These are phyloP conservation scores for Neonectria neomacrospora DNA, from an alignment of 2,329 filamentous ascomycete species.

Conservation along the genomic window DNA sequence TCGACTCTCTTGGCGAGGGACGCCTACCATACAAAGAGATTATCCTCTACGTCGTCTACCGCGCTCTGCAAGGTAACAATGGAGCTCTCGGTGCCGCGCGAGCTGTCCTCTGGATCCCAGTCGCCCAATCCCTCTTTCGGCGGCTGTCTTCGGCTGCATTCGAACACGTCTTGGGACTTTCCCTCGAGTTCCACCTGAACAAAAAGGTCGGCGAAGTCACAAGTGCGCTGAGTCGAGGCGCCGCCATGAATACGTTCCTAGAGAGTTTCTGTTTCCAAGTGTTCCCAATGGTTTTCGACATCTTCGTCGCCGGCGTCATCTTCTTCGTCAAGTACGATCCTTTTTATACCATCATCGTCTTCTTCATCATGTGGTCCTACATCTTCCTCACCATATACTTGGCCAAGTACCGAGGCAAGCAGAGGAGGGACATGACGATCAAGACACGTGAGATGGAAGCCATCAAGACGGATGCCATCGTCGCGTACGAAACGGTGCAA, in stretches of 20 bases:
- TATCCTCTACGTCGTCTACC: constrained; percentile 56
- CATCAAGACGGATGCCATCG: constrained; percentile 59
- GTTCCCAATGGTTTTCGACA: constrained; percentile 62
- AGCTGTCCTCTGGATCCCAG: constrained; percentile 60
- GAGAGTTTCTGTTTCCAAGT: constrained; percentile 61
- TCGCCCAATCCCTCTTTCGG: constrained; percentile 57
- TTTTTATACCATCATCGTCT: constrained; percentile 60
- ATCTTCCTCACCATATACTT: constrained; percentile 63
- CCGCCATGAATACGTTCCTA: constrained; percentile 60
- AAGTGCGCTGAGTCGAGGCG: constrained; percentile 60
- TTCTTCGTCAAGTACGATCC: constrained; percentile 59
- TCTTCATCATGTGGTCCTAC: constrained; percentile 61
- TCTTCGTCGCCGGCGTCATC: constrained; percentile 59
- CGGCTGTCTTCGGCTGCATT: constrained; percentile 58
- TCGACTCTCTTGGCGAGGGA: constrained; percentile 54
- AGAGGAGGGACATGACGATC: constrained; percentile 57
- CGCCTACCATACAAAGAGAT: constrained; percentile 56
- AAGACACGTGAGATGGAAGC: constrained; percentile 61
- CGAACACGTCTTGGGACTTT: constrained; percentile 58
- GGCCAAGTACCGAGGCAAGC: constrained; percentile 57
- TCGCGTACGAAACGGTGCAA: constrained; percentile 68
- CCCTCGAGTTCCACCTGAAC: constrained; percentile 62
- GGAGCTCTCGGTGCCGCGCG: constrained; percentile 56
- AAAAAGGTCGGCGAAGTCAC: constrained; percentile 64
- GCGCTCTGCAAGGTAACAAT: constrained; percentile 58